These are phyloP conservation scores for Aureococcus anophagefferens DNA, from an alignment of 108 stramenopile genomes.

Conservation along the genomic window DNA sequence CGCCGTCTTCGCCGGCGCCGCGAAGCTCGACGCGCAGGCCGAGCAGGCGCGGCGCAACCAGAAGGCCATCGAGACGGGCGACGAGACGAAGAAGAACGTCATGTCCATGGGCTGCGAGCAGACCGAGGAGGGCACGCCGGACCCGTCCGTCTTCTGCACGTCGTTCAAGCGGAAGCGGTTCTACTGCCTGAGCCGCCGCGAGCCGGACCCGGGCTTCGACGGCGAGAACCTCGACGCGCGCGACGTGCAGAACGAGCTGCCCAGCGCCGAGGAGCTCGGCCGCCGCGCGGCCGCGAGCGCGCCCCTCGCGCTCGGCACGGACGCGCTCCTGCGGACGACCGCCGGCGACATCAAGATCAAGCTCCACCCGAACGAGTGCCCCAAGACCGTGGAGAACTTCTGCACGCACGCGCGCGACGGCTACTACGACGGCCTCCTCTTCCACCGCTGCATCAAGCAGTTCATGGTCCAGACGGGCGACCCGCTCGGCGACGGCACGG, in stretches of 20 bases:
- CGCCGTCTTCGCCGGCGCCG: constrained; percentile 71
- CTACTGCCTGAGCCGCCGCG: constrained; percentile 77
- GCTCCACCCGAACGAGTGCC: constrained; percentile 69
- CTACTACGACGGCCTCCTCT: constrained; percentile 94
- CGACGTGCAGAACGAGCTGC: constrained; percentile 88
- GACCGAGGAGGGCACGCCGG: constrained; percentile 16
- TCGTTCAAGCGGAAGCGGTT: constrained; percentile 81
- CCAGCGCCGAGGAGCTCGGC: constrained; percentile 66
- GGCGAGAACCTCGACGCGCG: constrained; percentile 34
- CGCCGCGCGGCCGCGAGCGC: constrained; percentile 13
- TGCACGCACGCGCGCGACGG: constrained; percentile 70
- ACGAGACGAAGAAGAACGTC: constrained; percentile 22
- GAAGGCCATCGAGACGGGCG: constrained; percentile 20
- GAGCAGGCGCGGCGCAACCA: constrained; percentile 58
- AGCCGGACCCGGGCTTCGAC: constrained; percentile 49
- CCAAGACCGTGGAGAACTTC: constrained; percentile 92
- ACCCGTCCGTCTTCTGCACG: constrained; percentile 68
- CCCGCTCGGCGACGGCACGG: constrained; percentile 97
- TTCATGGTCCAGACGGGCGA: constrained; percentile 99
- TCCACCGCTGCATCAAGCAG: constrained; percentile 82
- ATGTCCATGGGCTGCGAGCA: constrained; percentile 30
- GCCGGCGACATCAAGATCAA: constrained; percentile 89
- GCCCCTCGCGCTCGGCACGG: constrained; percentile 28
- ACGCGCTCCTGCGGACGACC: constrained; percentile 84
- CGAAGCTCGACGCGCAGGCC: constrained; percentile 82